phyloP scores from a whole-genome alignment of 495 filamentous ascomycete genomes.

The Hypoxylon trugodes region DNA sequence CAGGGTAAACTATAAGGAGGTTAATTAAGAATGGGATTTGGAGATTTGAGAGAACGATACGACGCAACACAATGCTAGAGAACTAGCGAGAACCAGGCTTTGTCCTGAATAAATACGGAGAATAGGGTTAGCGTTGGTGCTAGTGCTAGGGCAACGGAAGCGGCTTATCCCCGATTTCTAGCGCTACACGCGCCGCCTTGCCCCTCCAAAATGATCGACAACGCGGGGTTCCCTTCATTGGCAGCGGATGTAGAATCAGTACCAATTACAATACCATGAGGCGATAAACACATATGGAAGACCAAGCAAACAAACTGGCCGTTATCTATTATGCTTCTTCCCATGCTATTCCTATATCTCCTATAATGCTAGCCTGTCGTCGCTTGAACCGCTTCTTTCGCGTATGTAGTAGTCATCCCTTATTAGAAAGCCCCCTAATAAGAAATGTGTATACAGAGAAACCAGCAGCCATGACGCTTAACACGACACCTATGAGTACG shows the following conservation, averaged over 20 bases:
- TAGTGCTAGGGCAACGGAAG: slow-evolving; percentile 1
- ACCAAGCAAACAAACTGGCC: no score
- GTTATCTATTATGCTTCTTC: slow-evolving; percentile 2
- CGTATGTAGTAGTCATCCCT: neutral
- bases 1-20: no score
- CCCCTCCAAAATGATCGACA: slow-evolving; percentile 1
- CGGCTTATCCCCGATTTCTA: neutral
- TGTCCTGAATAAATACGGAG: slow-evolving; percentile 2
- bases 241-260: neutral
- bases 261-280: neutral
- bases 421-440: slow-evolving; percentile 10
- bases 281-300: no score
- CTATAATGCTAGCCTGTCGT: neutral
- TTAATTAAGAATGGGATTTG: slow-evolving; percentile 3
- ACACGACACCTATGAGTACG: neutral
- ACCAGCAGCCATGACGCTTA: slow-evolving; percentile 1
- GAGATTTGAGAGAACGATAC: neutral
- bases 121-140: neutral
- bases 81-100: slow-evolving; percentile 4
- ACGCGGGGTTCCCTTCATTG: slow-evolving; percentile 1
- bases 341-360: slow-evolving; percentile 4
- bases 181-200: neutral
- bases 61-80: slow-evolving; percentile 1
- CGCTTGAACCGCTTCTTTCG: neutral
- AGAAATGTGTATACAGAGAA: slow-evolving; percentile 1